These are phyloP conservation scores for Copromyces sp. DNA, from an alignment of 495 filamentous ascomycete genomes.

Conservation along the genomic window DNA sequence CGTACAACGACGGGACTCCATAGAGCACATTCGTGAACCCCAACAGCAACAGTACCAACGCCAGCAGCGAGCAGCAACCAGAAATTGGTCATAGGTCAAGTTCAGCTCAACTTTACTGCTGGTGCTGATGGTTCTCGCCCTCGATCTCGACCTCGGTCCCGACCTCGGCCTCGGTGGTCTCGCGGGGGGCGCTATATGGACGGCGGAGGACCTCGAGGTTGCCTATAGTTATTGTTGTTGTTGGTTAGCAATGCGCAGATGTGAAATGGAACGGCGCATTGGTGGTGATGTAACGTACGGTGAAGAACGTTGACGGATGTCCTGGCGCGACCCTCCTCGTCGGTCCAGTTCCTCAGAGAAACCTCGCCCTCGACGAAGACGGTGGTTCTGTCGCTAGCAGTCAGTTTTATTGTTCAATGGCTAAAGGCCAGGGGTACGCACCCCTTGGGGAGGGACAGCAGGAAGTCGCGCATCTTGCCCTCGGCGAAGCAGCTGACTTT, in stretches of 20 bases:
- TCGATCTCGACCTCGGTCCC: not conserved
- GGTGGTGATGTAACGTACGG: constrained; percentile 43
- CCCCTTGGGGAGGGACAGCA: constrained; percentile 67
- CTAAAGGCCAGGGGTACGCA: constrained; percentile 32
- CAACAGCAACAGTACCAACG: not conserved
- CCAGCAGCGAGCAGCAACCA: not conserved
- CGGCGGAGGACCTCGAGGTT: constrained; percentile 48
- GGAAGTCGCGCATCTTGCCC: constrained; percentile 52
- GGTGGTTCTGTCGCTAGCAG: constrained; percentile 42
- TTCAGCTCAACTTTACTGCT: not conserved
- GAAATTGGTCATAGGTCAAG: not conserved
- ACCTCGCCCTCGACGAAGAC: constrained; percentile 69
- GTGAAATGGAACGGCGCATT: not conserved
- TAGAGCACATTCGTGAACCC: not conserved
- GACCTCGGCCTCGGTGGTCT: not conserved
- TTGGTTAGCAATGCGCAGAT: constrained; percentile 5
- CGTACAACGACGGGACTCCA: not conserved
- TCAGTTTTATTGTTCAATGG: not conserved
- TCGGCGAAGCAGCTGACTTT: constrained; percentile 55
- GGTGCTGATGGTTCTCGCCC: not conserved
- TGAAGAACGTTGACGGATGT: constrained; percentile 54
- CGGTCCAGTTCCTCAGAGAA: constrained; percentile 48
- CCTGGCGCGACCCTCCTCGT: constrained; percentile 51
- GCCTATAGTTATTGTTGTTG: constrained; percentile 24
- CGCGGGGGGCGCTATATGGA: not conserved